These are phyloP conservation scores for Besnoitia besnoiti DNA, from an alignment of 169 alveolate species.

Conservation along the genomic window DNA sequence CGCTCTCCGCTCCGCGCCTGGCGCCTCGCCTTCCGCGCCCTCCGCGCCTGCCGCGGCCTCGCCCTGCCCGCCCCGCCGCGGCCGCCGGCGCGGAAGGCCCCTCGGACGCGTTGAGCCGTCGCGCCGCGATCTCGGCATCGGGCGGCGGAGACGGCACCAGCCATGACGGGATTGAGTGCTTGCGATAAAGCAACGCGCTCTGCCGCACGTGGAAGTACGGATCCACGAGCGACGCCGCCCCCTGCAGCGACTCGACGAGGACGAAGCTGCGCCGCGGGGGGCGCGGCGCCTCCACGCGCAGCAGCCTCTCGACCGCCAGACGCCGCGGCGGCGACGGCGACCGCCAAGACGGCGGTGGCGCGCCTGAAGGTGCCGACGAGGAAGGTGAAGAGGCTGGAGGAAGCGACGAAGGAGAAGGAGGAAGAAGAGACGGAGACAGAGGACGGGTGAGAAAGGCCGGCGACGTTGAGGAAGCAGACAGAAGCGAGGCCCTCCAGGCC, in stretches of 20 bases:
- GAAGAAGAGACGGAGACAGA: not conserved
- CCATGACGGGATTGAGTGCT: not conserved
- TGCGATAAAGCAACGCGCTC: not conserved
- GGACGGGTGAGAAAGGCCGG: not conserved
- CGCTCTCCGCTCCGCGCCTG: not conserved
- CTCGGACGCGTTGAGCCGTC: too few relatives aligned
- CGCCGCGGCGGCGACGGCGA: not conserved
- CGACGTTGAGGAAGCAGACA: too few relatives aligned
- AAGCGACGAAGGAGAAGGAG: not conserved
- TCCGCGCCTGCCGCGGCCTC: not conserved
- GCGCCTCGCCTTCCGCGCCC: not conserved
- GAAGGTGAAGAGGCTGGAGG: not conserved
- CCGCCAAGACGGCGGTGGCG: not conserved
- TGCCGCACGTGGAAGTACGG: not conserved
- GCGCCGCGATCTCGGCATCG: too few relatives aligned
- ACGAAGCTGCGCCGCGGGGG: not conserved
- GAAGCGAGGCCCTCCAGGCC: not conserved
- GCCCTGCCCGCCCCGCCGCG: not conserved
- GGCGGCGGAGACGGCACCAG: too few relatives aligned
- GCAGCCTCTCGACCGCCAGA: constrained; percentile 40
- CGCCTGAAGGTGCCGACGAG: not conserved
- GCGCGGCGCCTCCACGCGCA: not conserved
- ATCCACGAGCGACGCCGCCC: not conserved
- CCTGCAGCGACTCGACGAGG: not conserved
- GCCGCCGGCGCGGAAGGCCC: not conserved